Percentiles rank a stretch among this genome's conserved stretches.
phyloP scores from a whole-genome alignment of 2,329 filamentous ascomycete species.

The Colletotrichum sp. region DNA sequence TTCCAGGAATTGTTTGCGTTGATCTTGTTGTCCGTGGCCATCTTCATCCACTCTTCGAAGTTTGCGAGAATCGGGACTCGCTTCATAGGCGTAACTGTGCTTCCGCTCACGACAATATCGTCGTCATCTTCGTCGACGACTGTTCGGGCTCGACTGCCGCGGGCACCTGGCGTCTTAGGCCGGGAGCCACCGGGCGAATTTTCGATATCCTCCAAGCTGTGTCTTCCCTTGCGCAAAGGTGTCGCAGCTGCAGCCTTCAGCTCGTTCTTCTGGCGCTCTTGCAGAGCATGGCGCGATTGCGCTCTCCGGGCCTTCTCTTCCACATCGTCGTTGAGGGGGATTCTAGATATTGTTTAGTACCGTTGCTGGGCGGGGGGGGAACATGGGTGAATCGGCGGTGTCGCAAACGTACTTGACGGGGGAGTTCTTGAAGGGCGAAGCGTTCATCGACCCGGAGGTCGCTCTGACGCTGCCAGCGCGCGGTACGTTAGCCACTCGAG shows the following conservation, averaged over 20 bases:
- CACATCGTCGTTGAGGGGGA: conserved; percentile 94
- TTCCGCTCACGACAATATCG: conserved; percentile 71
- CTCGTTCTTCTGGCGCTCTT: conserved; percentile 91
- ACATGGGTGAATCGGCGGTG: not conserved
- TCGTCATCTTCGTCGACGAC: conserved; percentile 60
- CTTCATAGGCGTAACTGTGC: conserved; percentile 92
- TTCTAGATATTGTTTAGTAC: conserved; percentile 55
- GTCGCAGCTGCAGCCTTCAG: conserved; percentile 78
- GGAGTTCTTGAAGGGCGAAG: conserved; percentile 62
- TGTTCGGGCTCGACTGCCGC: conserved; percentile 35
- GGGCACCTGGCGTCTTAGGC: conserved; percentile 56
- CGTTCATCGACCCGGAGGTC: conserved; percentile 49
- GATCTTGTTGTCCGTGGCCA: conserved; percentile 99
- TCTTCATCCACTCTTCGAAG: conserved; percentile 99
- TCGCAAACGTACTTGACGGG: conserved; percentile 56
- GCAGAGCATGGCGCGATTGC: conserved; percentile 84
- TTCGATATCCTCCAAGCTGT: conserved; percentile 63
- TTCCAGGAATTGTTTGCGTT: conserved; percentile 99
- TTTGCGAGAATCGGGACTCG: conserved; percentile 94
- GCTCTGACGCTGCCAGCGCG: conserved; percentile 53
- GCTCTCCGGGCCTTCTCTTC: conserved; percentile 89
- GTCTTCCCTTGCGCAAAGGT: conserved; percentile 69
- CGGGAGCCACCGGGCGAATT: conserved; percentile 62
- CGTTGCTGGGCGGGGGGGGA: conserved; percentile 18
- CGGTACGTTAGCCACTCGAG: conserved; percentile 61